phyloP scores from a whole-genome alignment of 768 basidiomycete genomes.

The Amylocystis lapponica region DNA sequence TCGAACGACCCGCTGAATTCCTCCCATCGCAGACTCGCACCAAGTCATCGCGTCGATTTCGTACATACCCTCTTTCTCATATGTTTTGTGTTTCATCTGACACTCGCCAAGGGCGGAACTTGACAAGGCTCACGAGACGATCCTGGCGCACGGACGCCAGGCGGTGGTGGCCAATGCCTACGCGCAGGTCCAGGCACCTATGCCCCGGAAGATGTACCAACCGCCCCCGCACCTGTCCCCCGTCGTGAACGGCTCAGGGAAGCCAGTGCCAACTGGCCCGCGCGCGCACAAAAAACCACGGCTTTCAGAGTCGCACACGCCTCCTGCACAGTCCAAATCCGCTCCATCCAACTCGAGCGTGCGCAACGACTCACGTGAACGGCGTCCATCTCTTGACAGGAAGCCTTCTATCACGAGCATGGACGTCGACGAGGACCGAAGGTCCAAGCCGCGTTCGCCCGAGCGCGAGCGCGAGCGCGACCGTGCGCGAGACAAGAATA shows the following conservation, averaged over 20 bases:
- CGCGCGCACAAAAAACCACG: conserved; percentile 78
- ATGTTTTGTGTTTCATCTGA: conserved; percentile 9
- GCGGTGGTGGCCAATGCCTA: conserved; percentile 29
- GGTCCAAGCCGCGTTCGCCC: conserved; percentile 38
- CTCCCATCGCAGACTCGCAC: conserved; percentile 61
- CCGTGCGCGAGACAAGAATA: conserved; percentile 25
- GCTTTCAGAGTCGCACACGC: conserved; percentile 44
- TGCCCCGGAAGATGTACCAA: conserved; percentile 42
- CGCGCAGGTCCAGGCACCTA: conserved; percentile 36
- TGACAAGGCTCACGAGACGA: conserved; percentile 68
- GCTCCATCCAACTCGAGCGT: conserved; percentile 13
- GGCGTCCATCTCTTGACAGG: conserved; percentile 16
- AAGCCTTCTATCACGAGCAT: conserved; percentile 17
- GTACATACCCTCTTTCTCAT: conserved; percentile 40
- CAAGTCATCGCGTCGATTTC: conserved; percentile 62
- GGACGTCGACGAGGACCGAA: conserved; percentile 51
- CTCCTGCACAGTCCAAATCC: conserved; percentile 11
- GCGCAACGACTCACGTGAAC: conserved; percentile 17
- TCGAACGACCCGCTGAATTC: conserved; percentile 3
- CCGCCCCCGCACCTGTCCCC: conserved; percentile 15
- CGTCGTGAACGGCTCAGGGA: conserved; percentile 27
- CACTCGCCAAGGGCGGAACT: conserved; percentile 54
- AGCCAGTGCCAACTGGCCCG: conserved; percentile 71
- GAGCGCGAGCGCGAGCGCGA: conserved; percentile 24
- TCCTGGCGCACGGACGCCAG: conserved; percentile 41